Conservation (phyloP, 495 filamentous ascomycete genomes). For the Penicillium paradoxum region DNA sequence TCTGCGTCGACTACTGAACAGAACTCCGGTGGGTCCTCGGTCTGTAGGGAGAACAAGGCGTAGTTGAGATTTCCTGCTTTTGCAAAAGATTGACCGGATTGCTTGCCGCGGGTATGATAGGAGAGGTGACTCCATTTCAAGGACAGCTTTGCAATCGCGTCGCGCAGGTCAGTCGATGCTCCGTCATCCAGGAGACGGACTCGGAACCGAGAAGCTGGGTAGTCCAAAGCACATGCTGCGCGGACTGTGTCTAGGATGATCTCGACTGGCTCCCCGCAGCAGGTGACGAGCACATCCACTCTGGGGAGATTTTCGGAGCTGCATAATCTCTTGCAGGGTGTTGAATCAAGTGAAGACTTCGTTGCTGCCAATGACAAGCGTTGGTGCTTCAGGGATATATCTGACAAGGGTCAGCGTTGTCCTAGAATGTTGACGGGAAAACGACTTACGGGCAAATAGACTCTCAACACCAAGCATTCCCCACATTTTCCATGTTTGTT, state of each 20-base stretch:
- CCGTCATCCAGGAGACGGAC: slow-evolving; percentile 51
- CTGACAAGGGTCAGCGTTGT: slow-evolving; percentile 3
- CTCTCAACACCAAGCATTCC: slow-evolving; percentile 25
- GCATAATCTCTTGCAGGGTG: slow-evolving; percentile 20
- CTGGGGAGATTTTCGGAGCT: slow-evolving; percentile 27
- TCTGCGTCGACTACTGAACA: slow-evolving; percentile 37
- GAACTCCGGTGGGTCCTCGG: slow-evolving; percentile 39
- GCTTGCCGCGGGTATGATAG: slow-evolving; percentile 43
- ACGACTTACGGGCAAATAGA: slow-evolving; percentile 23
- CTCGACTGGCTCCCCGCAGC: slow-evolving; percentile 46
- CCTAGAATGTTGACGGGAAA: background rate
- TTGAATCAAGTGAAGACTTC: background rate
- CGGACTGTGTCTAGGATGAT: slow-evolving; percentile 49
- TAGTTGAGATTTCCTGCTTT: slow-evolving; percentile 56
- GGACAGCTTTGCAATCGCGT: slow-evolving; percentile 23
- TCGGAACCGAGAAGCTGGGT: slow-evolving; percentile 41
- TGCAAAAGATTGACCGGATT: slow-evolving; percentile 37
- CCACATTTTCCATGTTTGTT: slow-evolving; percentile 30
- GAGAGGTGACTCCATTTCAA: slow-evolving; percentile 34
- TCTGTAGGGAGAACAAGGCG: slow-evolving; percentile 36
- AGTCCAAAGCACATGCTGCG: slow-evolving; percentile 45
- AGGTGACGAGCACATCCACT: slow-evolving; percentile 46
- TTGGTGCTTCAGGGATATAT: slow-evolving; percentile 26
- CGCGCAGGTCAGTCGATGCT: slow-evolving; percentile 29
- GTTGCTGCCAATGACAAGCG: slow-evolving; percentile 19